These are phyloP conservation scores for Sugiyamaella xylanicola DNA, from an alignment of 1,139 yeast genomes.

Conservation along the genomic window DNA sequence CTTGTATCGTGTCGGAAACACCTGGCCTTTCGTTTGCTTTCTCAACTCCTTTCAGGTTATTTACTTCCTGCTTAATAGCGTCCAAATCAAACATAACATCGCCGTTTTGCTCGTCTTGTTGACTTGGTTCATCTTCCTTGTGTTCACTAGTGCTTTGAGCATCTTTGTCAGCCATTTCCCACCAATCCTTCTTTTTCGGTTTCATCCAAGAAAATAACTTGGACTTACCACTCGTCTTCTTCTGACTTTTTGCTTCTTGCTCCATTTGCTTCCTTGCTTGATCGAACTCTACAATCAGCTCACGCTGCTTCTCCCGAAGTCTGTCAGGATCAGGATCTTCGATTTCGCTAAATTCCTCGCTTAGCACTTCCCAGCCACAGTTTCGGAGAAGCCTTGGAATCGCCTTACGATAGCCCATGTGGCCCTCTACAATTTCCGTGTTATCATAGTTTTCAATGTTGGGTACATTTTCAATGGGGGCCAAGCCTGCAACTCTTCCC, in stretches of 20 bases:
- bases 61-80: constrained; percentile 42
- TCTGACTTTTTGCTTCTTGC: constrained; percentile 37
- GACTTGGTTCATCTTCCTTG: constrained; percentile 10
- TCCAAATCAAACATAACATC: constrained; percentile 44
- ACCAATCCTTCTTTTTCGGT: constrained; percentile 85
- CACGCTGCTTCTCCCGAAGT: constrained; percentile 72
- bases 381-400: constrained; percentile 76
- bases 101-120: constrained; percentile 22
- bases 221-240: constrained; percentile 38
- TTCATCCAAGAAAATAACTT: constrained; percentile 56
- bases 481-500: constrained; percentile 84
- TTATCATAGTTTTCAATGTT: constrained; percentile 85
- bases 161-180: constrained; percentile 62
- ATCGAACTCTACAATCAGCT: constrained; percentile 79
- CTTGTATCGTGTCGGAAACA: constrained; percentile 3
- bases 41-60: constrained; percentile 17
- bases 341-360: constrained; percentile 92
- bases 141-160: constrained; percentile 24
- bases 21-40: constrained; percentile 1
- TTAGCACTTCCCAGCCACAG: constrained; percentile 73
- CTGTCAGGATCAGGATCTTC: constrained; percentile 95
- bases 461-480: constrained; percentile 62
- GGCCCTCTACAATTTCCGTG: constrained; percentile 87
- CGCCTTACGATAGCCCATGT: constrained; percentile 93
- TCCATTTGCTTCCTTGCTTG: constrained; percentile 67